Evolutionary conservation across 805 yeast genomes (phyloP).

Genomic region (Kluyveromyces starmeri): DNA sequence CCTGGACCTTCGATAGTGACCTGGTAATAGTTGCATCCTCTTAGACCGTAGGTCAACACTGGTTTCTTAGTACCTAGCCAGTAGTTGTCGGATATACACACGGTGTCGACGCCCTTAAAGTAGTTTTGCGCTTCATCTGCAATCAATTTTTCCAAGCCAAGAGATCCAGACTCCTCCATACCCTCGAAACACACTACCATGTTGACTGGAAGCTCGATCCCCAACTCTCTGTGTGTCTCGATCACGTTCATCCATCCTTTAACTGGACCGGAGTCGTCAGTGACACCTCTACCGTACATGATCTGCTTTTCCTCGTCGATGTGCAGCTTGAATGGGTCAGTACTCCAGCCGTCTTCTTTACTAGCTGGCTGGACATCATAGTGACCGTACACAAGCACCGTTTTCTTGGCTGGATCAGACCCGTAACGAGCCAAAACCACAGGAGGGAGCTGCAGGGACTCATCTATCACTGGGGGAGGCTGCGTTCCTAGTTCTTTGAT

Average conservation of each 20-base stretch:
- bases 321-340: slow-evolving; percentile 78
- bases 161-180: slow-evolving; percentile 97
- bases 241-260: slow-evolving; percentile 92
- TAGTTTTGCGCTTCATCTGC: slow-evolving; percentile 67
- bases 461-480: slow-evolving; percentile 77
- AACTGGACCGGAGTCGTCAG: slow-evolving; percentile 98
- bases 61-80: slow-evolving; percentile 98
- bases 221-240: slow-evolving; percentile 81
- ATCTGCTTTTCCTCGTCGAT: slow-evolving; percentile 54
- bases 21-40: slow-evolving; percentile 94
- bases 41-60: slow-evolving; percentile 91
- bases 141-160: slow-evolving; percentile 81
- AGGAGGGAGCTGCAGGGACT: slow-evolving; percentile 76
- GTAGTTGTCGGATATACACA: slow-evolving; percentile 93
- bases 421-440: slow-evolving; percentile 89
- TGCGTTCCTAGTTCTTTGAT: slow-evolving; percentile 78
- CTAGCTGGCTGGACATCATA: slow-evolving; percentile 98
- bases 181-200: slow-evolving; percentile 92
- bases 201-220: slow-evolving; percentile 87
- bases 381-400: slow-evolving; percentile 89
- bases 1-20: slow-evolving; percentile 79
- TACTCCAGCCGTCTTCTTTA: slow-evolving; percentile 87
- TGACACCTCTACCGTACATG: slow-evolving; percentile 86
- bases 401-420: slow-evolving; percentile 70
- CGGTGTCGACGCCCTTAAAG: slow-evolving; percentile 86